These are phyloP conservation scores for Solanum acaule DNA, from an alignment of 257 asterid genomes.

Conservation along the genomic window DNA sequence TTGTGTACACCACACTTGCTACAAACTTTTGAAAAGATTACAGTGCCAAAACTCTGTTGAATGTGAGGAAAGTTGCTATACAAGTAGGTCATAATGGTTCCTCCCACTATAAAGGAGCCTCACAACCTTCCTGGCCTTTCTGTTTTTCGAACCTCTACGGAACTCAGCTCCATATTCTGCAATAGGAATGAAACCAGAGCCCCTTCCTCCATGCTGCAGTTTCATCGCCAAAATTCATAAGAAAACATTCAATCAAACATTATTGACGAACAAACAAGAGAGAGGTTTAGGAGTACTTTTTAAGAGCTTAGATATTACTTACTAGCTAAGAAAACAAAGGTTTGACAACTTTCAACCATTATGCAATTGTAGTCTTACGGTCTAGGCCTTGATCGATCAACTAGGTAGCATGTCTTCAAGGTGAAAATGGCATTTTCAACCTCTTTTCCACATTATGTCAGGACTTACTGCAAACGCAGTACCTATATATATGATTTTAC, in stretches of 20 bases:
- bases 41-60: neutral
- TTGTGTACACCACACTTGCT: neutral
- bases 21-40: neutral
- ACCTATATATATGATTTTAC: neutral
- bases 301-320: neutral
- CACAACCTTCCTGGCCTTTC: constrained; percentile 49
- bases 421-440: neutral
- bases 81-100: constrained; percentile 86
- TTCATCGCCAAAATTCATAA: neutral
- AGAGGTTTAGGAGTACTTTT: neutral
- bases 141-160: constrained; percentile 22
- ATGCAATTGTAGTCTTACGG: neutral
- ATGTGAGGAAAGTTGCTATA: neutral
- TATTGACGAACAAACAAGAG: neutral
- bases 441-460: neutral
- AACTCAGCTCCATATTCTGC: constrained; percentile 87
- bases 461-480: neutral
- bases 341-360: neutral
- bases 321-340: neutral
- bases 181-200: constrained; percentile 82
- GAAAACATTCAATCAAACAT: neutral
- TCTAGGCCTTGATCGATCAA: neutral
- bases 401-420: neutral
- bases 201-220: constrained; percentile 77
- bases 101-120: constrained; percentile 74